Conservation (phyloP, 768 basidiomycete genomes). For the Hemileccinum rubropunctum region DNA sequence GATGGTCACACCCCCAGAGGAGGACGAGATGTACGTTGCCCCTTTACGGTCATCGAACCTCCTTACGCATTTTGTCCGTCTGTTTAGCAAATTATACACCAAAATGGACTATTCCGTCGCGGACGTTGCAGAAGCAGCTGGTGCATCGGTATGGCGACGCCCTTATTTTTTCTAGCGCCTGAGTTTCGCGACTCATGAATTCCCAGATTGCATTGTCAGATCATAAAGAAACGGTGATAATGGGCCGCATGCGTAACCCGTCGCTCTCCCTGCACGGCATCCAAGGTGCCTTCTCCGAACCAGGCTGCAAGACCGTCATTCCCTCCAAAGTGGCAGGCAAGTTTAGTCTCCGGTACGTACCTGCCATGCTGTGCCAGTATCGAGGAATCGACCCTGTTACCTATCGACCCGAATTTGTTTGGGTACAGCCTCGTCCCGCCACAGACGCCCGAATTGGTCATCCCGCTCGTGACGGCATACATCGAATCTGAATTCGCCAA, state of each 20-base stretch:
- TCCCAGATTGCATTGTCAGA: conserved; percentile 60
- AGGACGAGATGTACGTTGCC: conserved; percentile 59
- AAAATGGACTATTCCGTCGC: conserved; percentile 66
- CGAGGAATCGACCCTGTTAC: neutral
- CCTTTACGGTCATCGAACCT: conserved; percentile 1
- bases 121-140: conserved; percentile 76
- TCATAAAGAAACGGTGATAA: conserved; percentile 77
- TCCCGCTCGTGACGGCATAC: conserved; percentile 68
- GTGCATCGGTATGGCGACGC: conserved; percentile 43
- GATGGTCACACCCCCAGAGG: conserved; percentile 70
- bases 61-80: neutral
- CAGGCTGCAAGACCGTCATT: conserved; percentile 90
- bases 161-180: neutral
- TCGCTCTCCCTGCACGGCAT: conserved; percentile 93
- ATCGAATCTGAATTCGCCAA: conserved; percentile 80
- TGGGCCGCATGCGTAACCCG: conserved; percentile 92
- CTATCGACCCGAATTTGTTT: neutral
- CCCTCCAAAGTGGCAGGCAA: conserved; percentile 87
- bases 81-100: conserved; percentile 61
- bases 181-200: neutral
- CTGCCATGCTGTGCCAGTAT: neutral
- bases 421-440: conserved; percentile 70
- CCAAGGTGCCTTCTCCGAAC: conserved; percentile 87
- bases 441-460: conserved; percentile 74
- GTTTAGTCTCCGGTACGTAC: conserved; percentile 83